These are phyloP conservation scores for Paraphoma sp. DNA, from an alignment of 2,329 filamentous ascomycete genomes.

Conservation along the genomic window DNA sequence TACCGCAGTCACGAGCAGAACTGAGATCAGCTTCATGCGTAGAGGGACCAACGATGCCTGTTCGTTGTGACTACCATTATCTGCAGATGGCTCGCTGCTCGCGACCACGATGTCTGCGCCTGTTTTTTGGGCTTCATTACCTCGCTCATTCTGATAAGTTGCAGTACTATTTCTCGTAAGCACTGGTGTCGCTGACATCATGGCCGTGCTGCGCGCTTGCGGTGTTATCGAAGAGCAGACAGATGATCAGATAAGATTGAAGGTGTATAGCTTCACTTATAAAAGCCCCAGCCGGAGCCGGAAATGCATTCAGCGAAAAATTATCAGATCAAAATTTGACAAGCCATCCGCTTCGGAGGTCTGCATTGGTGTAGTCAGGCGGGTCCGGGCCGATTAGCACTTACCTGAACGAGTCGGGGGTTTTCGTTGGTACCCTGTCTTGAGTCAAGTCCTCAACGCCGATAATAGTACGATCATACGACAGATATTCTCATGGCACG, in stretches of 20 bases:
- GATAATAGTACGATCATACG: too few relatives aligned
- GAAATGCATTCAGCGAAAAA: background rate
- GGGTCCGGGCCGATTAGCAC: background rate
- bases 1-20: slow-evolving; percentile 61
- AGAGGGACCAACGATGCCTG: slow-evolving; percentile 18
- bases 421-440: background rate
- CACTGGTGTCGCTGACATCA: background rate
- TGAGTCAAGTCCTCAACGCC: too few relatives aligned
- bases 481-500: too few relatives aligned
- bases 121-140: background rate
- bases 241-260: background rate
- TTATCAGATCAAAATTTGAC: background rate
- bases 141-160: background rate
- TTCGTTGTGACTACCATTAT: background rate
- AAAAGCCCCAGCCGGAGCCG: background rate
- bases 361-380: background rate
- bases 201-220: background rate
- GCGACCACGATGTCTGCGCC: slow-evolving; percentile 3
- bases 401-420: background rate
- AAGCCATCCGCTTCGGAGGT: background rate
- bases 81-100: slow-evolving; percentile 11
- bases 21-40: slow-evolving; percentile 49
- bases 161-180: background rate
- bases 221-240: background rate
- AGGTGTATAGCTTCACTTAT: background rate